Evolutionary conservation across 257 asterid species (phyloP), one percentile per base, ranked within the genome.

Genomic region (Rehmannia glutinosa): DNA sequence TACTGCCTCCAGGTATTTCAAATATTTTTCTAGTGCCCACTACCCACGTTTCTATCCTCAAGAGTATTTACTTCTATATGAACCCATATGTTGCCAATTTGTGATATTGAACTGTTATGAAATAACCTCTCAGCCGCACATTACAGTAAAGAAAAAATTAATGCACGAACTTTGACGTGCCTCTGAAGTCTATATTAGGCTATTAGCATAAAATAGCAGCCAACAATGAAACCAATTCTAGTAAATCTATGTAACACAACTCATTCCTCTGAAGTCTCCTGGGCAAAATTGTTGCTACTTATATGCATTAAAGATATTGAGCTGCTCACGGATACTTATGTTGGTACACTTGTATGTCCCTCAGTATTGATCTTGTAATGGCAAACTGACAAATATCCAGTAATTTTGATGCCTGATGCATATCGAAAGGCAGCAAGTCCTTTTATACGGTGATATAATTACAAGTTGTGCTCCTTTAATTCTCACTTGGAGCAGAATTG

Each of bases 1-100:
- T 61, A 78, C 84, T 69, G 71, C 87, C 62, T 75, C 87, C 50
- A 81, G 84, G 86, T 81, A 75, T 67, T 8, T 62, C 42, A 27
- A 39, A 51, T 11, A n/a, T 60, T 61, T 49, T 39, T 70, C 47
- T 38, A 43, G 46, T 45, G 38, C 61, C 59, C 45, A 21, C 15
- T 32, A 13, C 32, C 11, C 17, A 8, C 5, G 3, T 54, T 36
- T 30, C n/a, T 23, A 21, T 62, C 6, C 21, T 56, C 32, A 21
- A 8, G 46, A 56, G 60, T 57, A 3, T 47, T 38, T 2, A 45
- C 51, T 33, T 64, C 50, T 28, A 53, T 30, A 28, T 2, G 6
- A 72, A 33, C 19, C 54, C 16, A 10, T 4, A 51, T 51, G 17
- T 51, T 10, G 17, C 60, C 38, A 24, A 52, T 53, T 23, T 23